Base-by-base conservation (phyloP, 2,329 filamentous ascomycete genomes). In the Pseudonectria buxi region DNA sequence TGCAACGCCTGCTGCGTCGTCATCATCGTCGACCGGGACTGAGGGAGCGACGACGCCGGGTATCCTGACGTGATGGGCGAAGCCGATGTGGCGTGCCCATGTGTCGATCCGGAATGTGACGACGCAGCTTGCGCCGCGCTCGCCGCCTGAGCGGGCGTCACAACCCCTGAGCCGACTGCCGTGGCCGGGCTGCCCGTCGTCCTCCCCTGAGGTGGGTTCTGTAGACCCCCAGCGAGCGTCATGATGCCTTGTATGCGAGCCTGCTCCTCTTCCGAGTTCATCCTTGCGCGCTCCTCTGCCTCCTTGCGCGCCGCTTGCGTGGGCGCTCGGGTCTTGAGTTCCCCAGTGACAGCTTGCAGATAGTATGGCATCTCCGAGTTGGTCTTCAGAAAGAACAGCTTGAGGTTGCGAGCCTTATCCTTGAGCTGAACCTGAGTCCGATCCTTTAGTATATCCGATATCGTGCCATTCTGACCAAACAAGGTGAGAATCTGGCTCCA, bases 381-480 rank as follows among this genome's bases (percentile, higher is more conserved):
- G 13, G 83, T 90, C 65, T 95, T 95, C 35, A 95, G 65, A 60
- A 94, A 94, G 64, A 92, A 94, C 0, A 95, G 65, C 59, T 94
- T 95, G 32, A 94, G 63, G 46, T 95, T 95, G 32, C 87, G 73
- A 1, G 87, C 87, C 61, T 95, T 95, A 56, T 95, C 87, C 59
- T 95, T 95, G 10, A 94, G 69, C 56, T 94, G 88, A 1, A 95
- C 88, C 54, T 95, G 87, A 29, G 88, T 94, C 24, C 87, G 76
- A 55, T 94, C 88, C 49, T 89, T 90, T 14, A 94, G 70, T 15
- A 90, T 83, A 49, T 90, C 83, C 30, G 80, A 89, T 15, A 90
- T 76, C 0, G 81, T 83, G 5, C 88, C 88, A 28, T 82, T 83
- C 0, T 78, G 74, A 1, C 88, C 88, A 55, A 90, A 94, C 28